A percentile compares a stretch with the other conserved stretches of the same genome.
Evolutionary conservation across 441 rosid genomes (phyloP).

Genomic region (Jatropha podagrica): DNA sequence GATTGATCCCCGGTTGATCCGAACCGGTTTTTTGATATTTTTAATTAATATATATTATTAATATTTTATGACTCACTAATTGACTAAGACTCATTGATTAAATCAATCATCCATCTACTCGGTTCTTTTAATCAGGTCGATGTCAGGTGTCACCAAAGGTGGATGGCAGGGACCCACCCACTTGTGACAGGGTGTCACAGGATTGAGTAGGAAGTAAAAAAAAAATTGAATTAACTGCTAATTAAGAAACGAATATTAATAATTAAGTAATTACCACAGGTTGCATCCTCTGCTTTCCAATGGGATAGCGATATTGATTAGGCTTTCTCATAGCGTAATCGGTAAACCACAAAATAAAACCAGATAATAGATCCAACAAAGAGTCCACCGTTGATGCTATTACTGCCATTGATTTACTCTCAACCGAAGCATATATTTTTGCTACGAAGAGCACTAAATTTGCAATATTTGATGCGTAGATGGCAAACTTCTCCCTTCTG

Average conservation of each 20-base stretch:
- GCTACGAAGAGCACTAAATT: constrained; percentile 57
- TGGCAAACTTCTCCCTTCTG: constrained; percentile 43
- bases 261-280: constrained; percentile 43
- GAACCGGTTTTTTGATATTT: too few species aligned
- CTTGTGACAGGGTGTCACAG: too few species aligned
- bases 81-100: too few species aligned
- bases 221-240: not conserved
- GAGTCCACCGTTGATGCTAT: constrained; percentile 70
- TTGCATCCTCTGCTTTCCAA: constrained; percentile 68
- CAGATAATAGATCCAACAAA: constrained; percentile 56
- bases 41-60: too few species aligned
- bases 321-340: constrained; percentile 45
- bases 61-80: too few species aligned
- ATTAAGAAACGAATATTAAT: too few species aligned
- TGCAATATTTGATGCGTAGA: constrained; percentile 51
- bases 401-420: constrained; percentile 61
- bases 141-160: too few species aligned
- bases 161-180: too few species aligned
- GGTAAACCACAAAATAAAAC: constrained; percentile 66
- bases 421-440: constrained; percentile 51
- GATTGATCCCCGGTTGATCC: too few species aligned
- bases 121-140: too few species aligned
- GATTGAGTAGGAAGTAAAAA: too few species aligned
- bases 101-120: too few species aligned
- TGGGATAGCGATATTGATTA: constrained; percentile 48